Base-by-base conservation (phyloP, 2,329 filamentous ascomycete genomes). In the Fusarium zealandicum region DNA sequence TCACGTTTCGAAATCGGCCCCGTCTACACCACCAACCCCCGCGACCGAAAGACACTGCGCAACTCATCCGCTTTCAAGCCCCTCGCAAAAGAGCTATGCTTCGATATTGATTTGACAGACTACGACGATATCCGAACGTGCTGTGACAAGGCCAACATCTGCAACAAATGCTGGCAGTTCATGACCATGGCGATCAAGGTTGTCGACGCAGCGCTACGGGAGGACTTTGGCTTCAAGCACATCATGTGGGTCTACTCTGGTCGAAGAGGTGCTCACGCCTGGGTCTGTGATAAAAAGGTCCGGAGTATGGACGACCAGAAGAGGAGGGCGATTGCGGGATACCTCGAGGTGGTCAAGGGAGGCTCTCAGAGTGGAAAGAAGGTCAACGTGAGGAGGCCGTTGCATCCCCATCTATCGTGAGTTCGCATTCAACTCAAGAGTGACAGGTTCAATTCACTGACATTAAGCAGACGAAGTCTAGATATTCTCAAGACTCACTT, bases 161-260 rank as follows among this genome's bases (percentile, higher is more conserved):
- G 95, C 73, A 82, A 81, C 63, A 95, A 93, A 72, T 99, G 95
- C 77, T 99, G 95, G 95, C 82, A 89, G 42, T 99, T 98, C 74
- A 96, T 96, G 66, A 96, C 91, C 18, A 98, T 99, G 92, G 90
- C 95, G 7, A 93, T 99, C 72, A 95, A 96, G 71, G 92, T 97
- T 13, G 82, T 98, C 11, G 93, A 98, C 72, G 82, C 85, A 11
- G 92, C 93, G 1, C 75, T 99, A 65, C 83, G 92, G 45, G 92
- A 98, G 16, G 95, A 99, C 74, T 97, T 99, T 76, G 95, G 93
- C 38, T 99, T 97, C 76, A 87, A 90, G 70, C 93, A 99, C 75
- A 93, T 99, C 69, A 82, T 99, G 74, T 99, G 95, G 95, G 93
- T 99, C 6, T 99, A 99, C 75, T 99, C 95, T 0, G 95, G 95